Conservation (phyloP, 768 basidiomycete species). For the Coprinopsis marcescibilis region DNA sequence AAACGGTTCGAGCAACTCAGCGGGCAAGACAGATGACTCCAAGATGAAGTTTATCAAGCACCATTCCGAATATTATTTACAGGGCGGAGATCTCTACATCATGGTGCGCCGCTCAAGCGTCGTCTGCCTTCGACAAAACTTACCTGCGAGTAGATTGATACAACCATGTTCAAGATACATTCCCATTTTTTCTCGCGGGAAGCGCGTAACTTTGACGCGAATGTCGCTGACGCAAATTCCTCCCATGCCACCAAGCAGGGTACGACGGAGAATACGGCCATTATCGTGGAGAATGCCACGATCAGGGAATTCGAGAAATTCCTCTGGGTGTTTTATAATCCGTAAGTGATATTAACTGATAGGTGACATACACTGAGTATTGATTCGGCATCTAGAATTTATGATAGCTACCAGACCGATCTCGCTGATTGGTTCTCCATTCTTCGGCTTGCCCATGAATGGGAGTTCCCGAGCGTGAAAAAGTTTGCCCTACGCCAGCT, state of each 20-base stretch:
- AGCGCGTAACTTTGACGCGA: conserved; percentile 8
- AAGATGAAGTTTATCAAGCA: background rate
- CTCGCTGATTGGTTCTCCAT: conserved; percentile 54
- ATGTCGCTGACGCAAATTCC: background rate
- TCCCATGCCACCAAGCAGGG: conserved; percentile 5
- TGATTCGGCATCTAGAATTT: conserved; percentile 35
- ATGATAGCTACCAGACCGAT: conserved; percentile 47
- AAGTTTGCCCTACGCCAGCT: conserved; percentile 55
- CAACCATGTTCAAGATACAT: conserved; percentile 12
- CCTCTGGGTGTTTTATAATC: conserved; percentile 15
- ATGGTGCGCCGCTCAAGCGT: background rate
- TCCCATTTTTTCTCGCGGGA: conserved; percentile 15
- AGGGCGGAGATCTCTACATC: conserved; percentile 2
- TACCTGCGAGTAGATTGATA: conserved; percentile 11
- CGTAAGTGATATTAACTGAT: conserved; percentile 4
- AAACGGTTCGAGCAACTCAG: too few relatives aligned
- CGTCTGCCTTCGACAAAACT: background rate
- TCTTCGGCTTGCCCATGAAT: conserved; percentile 50
- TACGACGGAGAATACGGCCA: conserved; percentile 2
- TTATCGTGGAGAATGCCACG: conserved; percentile 8
- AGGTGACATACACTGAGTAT: conserved; percentile 23
- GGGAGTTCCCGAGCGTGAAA: conserved; percentile 53
- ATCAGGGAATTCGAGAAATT: conserved; percentile 11
- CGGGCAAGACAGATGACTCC: background rate
- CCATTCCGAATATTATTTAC: background rate